Conservation (phyloP, 495 filamentous ascomycete species). For the Stereocaulon alpinum region DNA sequence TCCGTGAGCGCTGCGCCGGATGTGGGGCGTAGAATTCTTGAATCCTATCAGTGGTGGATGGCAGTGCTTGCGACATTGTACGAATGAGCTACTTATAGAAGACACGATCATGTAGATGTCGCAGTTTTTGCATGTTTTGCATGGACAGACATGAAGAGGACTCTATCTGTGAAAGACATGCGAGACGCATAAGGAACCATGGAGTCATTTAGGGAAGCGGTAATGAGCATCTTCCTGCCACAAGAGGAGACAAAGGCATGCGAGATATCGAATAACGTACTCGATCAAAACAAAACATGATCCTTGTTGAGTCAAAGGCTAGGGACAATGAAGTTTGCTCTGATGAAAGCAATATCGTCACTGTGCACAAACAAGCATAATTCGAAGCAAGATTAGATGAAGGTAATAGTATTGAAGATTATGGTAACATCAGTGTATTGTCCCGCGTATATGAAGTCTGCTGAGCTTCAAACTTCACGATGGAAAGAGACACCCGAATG, state of each 20-base stretch:
- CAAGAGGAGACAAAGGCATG: slow-evolving; percentile 9
- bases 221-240: slow-evolving; percentile 2
- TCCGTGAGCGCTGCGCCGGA: background rate
- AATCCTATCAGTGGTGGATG: background rate
- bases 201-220: background rate
- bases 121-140: background rate
- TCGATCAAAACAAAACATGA: background rate
- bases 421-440: slow-evolving; percentile 13
- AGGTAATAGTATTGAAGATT: slow-evolving; percentile 15
- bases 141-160: background rate
- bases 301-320: slow-evolving; percentile 5
- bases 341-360: background rate
- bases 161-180: background rate
- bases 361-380: background rate
- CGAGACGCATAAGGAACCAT: background rate
- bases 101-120: background rate
- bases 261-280: background rate
- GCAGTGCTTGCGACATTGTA: slow-evolving; percentile 4
- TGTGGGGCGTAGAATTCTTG: slow-evolving; percentile 5
- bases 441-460: slow-evolving; percentile 10
- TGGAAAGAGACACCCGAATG: slow-evolving; percentile 10
- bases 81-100: background rate
- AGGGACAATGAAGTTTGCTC: background rate
- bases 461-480: background rate
- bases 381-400: background rate